A percentile compares a stretch with the other conserved stretches of the same genome.
These are phyloP conservation scores for Cladosporium sp. DNA, from an alignment of 2,329 filamentous ascomycete species.

Conservation along the genomic window DNA sequence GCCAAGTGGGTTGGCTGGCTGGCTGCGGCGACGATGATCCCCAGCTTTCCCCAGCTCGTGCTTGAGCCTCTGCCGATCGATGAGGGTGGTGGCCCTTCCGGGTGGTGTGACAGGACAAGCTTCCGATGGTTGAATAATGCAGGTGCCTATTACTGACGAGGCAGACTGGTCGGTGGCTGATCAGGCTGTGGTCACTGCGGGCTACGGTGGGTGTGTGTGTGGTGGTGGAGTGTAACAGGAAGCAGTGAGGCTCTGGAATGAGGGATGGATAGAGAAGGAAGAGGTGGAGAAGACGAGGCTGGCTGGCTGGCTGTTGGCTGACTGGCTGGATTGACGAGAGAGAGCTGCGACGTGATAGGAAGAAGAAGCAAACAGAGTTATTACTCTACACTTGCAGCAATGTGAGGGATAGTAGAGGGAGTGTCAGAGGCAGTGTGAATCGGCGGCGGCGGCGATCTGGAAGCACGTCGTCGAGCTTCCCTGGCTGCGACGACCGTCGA, in stretches of 20 bases:
- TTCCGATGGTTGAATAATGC: not conserved
- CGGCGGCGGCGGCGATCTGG: too few relatives aligned
- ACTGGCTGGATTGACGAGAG: too few relatives aligned
- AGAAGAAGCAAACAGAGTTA: too few relatives aligned
- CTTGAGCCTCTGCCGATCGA: constrained; percentile 12
- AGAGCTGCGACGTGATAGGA: too few relatives aligned
- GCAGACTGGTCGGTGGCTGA: not conserved
- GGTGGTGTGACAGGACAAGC: constrained; percentile 3
- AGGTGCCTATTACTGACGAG: not conserved
- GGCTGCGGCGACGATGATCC: not conserved
- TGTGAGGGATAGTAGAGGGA: too few relatives aligned
- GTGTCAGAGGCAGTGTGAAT: too few relatives aligned
- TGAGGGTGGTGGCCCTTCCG: not conserved
- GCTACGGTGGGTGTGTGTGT: not conserved
- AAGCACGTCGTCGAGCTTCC: too few relatives aligned
- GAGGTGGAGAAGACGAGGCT: not conserved
- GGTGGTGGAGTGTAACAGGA: not conserved
- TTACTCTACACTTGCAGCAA: too few relatives aligned
- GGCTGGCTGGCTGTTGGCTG: too few relatives aligned
- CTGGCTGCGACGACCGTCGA: too few relatives aligned
- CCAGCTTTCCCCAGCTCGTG: not conserved
- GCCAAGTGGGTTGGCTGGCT: too few relatives aligned
- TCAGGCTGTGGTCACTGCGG: not conserved
- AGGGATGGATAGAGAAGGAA: too few relatives aligned
- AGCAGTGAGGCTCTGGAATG: constrained; percentile 5